These are phyloP conservation scores for Zygotorulaspora sp. DNA, from an alignment of 805 yeast genomes.

Conservation along the genomic window DNA sequence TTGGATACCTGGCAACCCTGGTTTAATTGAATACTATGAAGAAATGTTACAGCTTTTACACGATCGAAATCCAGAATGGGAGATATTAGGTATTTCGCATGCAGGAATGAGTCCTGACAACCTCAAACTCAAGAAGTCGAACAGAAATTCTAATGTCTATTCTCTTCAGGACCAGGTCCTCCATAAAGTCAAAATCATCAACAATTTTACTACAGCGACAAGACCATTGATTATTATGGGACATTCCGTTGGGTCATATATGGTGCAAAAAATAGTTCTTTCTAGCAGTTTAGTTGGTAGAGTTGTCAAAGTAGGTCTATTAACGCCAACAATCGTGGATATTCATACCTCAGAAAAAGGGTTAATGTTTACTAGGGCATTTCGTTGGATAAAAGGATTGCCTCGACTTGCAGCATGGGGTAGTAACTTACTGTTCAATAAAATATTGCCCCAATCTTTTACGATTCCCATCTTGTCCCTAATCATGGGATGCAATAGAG, in stretches of 20 bases:
- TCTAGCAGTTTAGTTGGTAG: slow-evolving; percentile 19
- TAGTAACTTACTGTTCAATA: slow-evolving; percentile 19
- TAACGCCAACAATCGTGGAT: slow-evolving; percentile 67
- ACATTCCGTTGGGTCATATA: slow-evolving; percentile 70
- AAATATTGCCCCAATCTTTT: slow-evolving; percentile 31
- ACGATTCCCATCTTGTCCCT: slow-evolving; percentile 22
- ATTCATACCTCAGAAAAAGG: slow-evolving; percentile 49
- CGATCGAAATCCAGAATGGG: slow-evolving; percentile 41
- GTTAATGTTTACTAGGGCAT: slow-evolving; percentile 26
- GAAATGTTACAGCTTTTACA: slow-evolving; percentile 48
- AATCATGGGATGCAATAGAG: slow-evolving; percentile 29
- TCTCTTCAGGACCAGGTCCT: slow-evolving; percentile 51
- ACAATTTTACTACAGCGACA: slow-evolving; percentile 28
- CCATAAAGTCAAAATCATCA: slow-evolving; percentile 53
- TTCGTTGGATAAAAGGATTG: slow-evolving; percentile 28
- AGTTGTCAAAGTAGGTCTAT: slow-evolving; percentile 49
- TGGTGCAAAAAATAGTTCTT: slow-evolving; percentile 50
- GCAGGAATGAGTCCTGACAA: slow-evolving; percentile 46
- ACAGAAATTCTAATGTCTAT: slow-evolving; percentile 25
- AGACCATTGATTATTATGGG: slow-evolving; percentile 42
- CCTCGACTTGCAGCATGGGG: slow-evolving; percentile 33
- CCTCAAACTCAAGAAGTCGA: slow-evolving; percentile 9
- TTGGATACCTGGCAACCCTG: slow-evolving; percentile 77
- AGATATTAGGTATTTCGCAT: slow-evolving; percentile 59
- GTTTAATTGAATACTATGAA: slow-evolving; percentile 59